phyloP scores from a whole-genome alignment of 495 filamentous ascomycete species.

The Penicillium lagena region DNA sequence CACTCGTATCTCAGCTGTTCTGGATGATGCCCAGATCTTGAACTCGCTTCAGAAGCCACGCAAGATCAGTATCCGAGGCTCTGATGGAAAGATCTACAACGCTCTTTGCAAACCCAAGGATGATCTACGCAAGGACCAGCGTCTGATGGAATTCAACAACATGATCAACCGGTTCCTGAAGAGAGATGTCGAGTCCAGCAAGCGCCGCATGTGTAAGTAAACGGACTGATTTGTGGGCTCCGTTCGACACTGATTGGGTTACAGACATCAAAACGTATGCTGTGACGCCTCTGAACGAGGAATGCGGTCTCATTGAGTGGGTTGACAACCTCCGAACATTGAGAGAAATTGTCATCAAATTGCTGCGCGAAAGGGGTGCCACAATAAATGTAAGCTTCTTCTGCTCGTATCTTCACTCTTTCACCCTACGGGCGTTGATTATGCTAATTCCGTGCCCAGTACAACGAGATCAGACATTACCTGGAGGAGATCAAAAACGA shows the following conservation, averaged over 20 bases:
- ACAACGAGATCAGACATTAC: conserved; percentile 49
- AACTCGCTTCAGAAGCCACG: conserved; percentile 88
- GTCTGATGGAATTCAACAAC: conserved; percentile 97
- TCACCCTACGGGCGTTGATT: too few species aligned
- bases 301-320: conserved; percentile 98
- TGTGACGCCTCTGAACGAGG: conserved; percentile 94
- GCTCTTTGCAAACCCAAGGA: conserved; percentile 97
- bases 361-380: conserved; percentile 68
- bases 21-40: conserved; percentile 82
- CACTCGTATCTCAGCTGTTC: conserved; percentile 47
- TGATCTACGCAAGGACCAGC: conserved; percentile 92
- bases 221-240: background rate
- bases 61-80: conserved; percentile 81
- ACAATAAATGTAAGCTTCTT: conserved; percentile 37
- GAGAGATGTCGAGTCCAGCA: conserved; percentile 81
- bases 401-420: too few species aligned
- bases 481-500: conserved; percentile 53
- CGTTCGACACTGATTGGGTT: conserved; percentile 4
- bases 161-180: conserved; percentile 95
- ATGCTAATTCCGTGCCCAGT: conserved; percentile 23
- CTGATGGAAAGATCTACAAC: conserved; percentile 80
- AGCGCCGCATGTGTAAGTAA: conserved; percentile 61
- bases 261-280: conserved; percentile 91
- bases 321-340: conserved; percentile 93
- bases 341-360: conserved; percentile 78